These are phyloP conservation scores for Ganoderma boninense DNA, from an alignment of 1,284 basidiomycete genomes.

Conservation along the genomic window DNA sequence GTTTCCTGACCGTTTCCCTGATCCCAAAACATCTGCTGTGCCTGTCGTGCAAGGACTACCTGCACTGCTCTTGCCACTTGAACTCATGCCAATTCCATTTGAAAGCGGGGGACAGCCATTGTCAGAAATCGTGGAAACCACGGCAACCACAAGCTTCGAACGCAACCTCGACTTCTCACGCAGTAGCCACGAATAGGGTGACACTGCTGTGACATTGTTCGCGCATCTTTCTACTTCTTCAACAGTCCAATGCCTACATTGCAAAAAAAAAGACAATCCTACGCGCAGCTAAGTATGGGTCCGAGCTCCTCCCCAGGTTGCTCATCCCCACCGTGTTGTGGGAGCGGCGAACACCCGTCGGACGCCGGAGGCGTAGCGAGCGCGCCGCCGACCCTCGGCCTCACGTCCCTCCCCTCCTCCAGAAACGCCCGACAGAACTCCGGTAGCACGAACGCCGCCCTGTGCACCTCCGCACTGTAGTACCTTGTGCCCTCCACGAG, in stretches of 20 bases:
- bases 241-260: too few relatives aligned
- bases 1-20: too few relatives aligned
- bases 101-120: background rate
- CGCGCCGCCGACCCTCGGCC: constrained; percentile 62
- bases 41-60: too few relatives aligned
- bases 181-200: background rate
- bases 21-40: too few relatives aligned
- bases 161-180: background rate
- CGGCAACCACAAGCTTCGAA: background rate
- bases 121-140: background rate
- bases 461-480: constrained; percentile 88
- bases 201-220: background rate
- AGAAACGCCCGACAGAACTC: constrained; percentile 87
- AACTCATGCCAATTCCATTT: background rate
- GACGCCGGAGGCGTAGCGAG: background rate
- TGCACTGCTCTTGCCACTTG: too few relatives aligned
- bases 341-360: background rate
- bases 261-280: background rate
- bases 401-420: constrained; percentile 73
- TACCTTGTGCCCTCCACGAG: constrained; percentile 79
- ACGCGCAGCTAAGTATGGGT: background rate
- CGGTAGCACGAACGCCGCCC: constrained; percentile 87
- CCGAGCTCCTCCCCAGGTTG: background rate
- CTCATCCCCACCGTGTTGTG: background rate
- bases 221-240: too few relatives aligned